These are phyloP conservation scores for Xylariaceae sp. DNA, from an alignment of 2,329 filamentous ascomycete genomes.

Conservation along the genomic window DNA sequence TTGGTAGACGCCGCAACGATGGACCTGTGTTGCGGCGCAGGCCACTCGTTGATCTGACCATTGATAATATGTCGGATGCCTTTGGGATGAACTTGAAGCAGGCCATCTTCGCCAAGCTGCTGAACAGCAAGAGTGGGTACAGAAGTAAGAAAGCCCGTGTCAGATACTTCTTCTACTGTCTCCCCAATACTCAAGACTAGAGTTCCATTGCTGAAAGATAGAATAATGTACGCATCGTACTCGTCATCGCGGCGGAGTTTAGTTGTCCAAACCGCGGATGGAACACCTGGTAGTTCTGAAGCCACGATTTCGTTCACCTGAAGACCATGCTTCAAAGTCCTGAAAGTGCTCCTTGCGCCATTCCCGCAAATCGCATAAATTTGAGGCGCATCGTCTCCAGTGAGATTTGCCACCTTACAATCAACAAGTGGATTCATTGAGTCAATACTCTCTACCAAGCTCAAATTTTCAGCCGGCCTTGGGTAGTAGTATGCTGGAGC, in stretches of 20 bases:
- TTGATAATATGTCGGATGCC: conserved; percentile 85
- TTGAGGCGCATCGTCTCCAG: conserved; percentile 89
- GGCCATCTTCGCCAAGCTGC: conserved; percentile 85
- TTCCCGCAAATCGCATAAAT: conserved; percentile 91
- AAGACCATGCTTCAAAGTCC: conserved; percentile 86
- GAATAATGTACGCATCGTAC: conserved; percentile 91
- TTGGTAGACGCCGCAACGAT: conserved; percentile 95
- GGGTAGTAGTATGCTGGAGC: conserved; percentile 82
- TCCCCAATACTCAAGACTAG: conserved; percentile 93
- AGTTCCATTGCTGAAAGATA: conserved; percentile 86
- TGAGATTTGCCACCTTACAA: conserved; percentile 86
- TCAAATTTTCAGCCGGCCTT: conserved; percentile 73
- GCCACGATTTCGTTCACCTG: conserved; percentile 96
- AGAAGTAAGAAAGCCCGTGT: conserved; percentile 85
- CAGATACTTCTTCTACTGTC: conserved; percentile 90
- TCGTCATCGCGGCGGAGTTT: conserved; percentile 78
- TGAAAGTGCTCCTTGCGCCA: conserved; percentile 83
- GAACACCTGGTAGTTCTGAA: conserved; percentile 82
- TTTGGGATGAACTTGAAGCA: conserved; percentile 94
- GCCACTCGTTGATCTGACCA: conserved; percentile 86
- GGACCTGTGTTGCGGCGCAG: conserved; percentile 84
- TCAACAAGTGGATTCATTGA: conserved; percentile 89
- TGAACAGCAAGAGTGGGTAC: conserved; percentile 90
- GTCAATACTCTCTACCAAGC: conserved; percentile 77
- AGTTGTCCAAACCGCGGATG: conserved; percentile 91